Evolutionary conservation across 306 rosid species (phyloP).

Genomic region (Lagenaria siceraria): DNA sequence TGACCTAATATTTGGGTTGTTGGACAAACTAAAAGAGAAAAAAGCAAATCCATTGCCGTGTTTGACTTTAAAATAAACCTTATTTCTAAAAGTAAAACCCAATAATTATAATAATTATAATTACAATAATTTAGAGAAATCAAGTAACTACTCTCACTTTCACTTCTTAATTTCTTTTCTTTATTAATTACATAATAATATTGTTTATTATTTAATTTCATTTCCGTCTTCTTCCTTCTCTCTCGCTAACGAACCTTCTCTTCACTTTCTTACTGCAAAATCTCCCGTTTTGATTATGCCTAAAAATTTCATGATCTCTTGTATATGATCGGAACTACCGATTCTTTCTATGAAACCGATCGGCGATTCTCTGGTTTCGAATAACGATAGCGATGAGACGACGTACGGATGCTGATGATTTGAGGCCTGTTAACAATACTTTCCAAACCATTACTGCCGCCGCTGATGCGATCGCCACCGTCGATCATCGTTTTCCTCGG

Average conservation of each 20-base stretch:
- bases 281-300: neutral
- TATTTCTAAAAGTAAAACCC: neutral
- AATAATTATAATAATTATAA: neutral
- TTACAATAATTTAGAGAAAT: neutral
- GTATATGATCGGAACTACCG: neutral
- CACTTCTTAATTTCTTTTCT: neutral
- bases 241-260: conserved; percentile 8
- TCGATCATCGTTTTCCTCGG: conserved; percentile 50
- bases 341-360: conserved; percentile 1
- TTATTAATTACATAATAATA: neutral
- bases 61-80: conserved; percentile 40
- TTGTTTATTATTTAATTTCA: neutral
- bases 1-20: conserved; percentile 28
- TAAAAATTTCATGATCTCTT: neutral
- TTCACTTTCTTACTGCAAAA: conserved; percentile 14
- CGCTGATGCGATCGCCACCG: conserved; percentile 64
- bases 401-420: conserved; percentile 10
- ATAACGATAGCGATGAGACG: conserved; percentile 33
- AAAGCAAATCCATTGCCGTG: conserved; percentile 67
- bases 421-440: conserved; percentile 31
- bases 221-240: neutral
- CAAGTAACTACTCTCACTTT: neutral
- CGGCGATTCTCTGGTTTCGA: neutral
- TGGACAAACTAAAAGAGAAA: neutral
- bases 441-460: conserved; percentile 88